phyloP scores from a whole-genome alignment of 768 basidiomycete species.

The Tulasnella sp. region DNA sequence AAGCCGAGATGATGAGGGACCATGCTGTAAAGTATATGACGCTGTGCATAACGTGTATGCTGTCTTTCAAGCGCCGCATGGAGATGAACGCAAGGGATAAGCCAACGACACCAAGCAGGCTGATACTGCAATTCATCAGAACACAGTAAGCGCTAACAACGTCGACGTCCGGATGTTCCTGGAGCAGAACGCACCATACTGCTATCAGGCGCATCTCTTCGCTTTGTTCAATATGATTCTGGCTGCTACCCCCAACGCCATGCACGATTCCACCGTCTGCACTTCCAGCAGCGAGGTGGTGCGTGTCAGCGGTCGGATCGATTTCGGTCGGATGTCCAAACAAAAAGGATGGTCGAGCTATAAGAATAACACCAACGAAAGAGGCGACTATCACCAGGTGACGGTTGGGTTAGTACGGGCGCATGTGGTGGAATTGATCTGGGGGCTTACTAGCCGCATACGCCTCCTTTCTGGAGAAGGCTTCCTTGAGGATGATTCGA shows the following conservation, averaged over 20 bases:
- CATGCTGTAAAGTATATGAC: conserved; percentile 24
- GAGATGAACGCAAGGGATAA: conserved; percentile 4
- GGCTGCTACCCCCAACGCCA: background rate
- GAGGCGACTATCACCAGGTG: background rate
- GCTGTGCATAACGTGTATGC: conserved; percentile 26
- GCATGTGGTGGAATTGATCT: no score
- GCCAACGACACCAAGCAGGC: conserved; percentile 25
- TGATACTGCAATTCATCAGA: conserved; percentile 7
- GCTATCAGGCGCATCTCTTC: conserved; percentile 20
- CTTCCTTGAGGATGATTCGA: conserved; percentile 19
- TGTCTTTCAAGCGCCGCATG: conserved; percentile 23
- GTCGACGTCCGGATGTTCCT: background rate
- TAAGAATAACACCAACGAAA: conserved; percentile 30
- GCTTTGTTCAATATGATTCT: background rate
- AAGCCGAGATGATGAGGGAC: conserved; percentile 27
- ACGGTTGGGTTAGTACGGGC: background rate
- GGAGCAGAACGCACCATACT: background rate
- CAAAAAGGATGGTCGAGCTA: conserved; percentile 29
- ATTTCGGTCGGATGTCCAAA: conserved; percentile 16
- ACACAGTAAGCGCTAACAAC: background rate
- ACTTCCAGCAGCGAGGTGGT: conserved; percentile 12
- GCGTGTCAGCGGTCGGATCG: background rate
- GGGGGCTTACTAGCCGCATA: conserved; percentile 12
- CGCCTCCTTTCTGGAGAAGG: conserved; percentile 27
- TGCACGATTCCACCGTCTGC: background rate